These are phyloP conservation scores for Penicillium thymicola DNA, from an alignment of 2,329 filamentous ascomycete genomes.

Conservation along the genomic window DNA sequence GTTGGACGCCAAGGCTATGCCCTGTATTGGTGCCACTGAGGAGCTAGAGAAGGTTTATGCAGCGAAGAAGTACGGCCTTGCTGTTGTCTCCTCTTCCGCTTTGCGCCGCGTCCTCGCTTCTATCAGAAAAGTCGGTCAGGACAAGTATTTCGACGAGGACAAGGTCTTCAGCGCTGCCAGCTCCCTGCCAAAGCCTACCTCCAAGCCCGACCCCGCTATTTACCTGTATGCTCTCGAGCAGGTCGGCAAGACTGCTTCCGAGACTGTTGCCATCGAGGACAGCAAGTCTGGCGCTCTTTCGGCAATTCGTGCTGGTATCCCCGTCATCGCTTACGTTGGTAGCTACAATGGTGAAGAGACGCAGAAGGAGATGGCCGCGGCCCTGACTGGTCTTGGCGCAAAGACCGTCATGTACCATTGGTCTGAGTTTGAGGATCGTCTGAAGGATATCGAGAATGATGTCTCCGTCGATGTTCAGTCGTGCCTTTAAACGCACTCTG, in stretches of 20 bases:
- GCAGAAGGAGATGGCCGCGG: constrained; percentile 62
- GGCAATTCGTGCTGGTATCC: constrained; percentile 73
- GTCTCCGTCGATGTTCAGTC: constrained; percentile 16
- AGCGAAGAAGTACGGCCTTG: constrained; percentile 65
- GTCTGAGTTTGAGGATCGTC: constrained; percentile 44
- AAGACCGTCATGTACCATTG: constrained; percentile 57
- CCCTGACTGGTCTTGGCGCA: constrained; percentile 60
- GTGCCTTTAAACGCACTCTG: constrained; percentile 10
- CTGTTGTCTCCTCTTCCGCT: constrained; percentile 79
- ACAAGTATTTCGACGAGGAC: constrained; percentile 72
- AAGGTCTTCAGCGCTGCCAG: constrained; percentile 79
- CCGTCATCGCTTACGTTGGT: constrained; percentile 79
- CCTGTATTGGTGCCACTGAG: constrained; percentile 66
- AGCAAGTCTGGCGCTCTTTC: constrained; percentile 80
- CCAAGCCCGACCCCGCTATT: constrained; percentile 87
- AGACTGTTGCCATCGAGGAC: constrained; percentile 83
- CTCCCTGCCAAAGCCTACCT: constrained; percentile 73
- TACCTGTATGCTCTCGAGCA: constrained; percentile 74
- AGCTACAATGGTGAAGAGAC: constrained; percentile 63
- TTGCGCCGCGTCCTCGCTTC: constrained; percentile 73
- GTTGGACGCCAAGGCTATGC: constrained; percentile 63
- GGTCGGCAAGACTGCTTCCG: constrained; percentile 66
- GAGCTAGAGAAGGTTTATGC: constrained; percentile 64
- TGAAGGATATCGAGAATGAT: constrained; percentile 42
- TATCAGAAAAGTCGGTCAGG: constrained; percentile 74